Conservation (phyloP, 345 rosid genomes). For the Carallia pectinifolia region DNA sequence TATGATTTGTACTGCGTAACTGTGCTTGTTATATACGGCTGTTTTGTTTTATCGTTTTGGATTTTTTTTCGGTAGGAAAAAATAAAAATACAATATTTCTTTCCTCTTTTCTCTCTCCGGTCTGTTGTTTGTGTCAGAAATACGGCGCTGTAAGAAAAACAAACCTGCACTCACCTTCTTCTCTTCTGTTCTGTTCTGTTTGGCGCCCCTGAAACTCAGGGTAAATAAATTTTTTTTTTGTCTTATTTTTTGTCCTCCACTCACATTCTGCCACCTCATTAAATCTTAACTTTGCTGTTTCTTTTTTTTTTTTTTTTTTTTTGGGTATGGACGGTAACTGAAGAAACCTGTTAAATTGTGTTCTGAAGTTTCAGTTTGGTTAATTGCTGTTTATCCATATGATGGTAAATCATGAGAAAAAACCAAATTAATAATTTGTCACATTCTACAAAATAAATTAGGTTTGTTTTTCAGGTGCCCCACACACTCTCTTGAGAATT, state of each 20-base stretch:
- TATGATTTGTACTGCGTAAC: neutral
- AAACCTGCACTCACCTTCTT: no score
- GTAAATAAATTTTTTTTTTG: neutral
- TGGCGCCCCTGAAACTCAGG: neutral
- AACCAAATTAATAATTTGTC: no score
- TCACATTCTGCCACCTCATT: constrained; percentile 6
- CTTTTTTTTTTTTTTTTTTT: neutral
- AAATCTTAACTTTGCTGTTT: neutral
- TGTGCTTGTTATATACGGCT: neutral
- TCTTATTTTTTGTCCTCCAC: neutral
- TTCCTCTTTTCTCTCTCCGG: neutral
- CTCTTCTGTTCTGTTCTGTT: neutral
- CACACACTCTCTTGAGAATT: no score
- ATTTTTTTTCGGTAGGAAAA: neutral
- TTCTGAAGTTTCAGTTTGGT: neutral
- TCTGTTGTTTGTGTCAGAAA: constrained; percentile 7
- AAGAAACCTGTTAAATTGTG: neutral
- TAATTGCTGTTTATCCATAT: no score
- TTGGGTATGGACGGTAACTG: neutral
- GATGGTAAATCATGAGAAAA: no score
- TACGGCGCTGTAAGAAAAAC: constrained; percentile 6
- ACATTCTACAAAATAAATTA: no score
- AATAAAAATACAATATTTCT: neutral
- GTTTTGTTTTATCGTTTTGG: no score
- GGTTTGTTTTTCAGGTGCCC: no score